Conservation (phyloP, 2,329 filamentous ascomycete genomes). For the Epichloe glyceriae region DNA sequence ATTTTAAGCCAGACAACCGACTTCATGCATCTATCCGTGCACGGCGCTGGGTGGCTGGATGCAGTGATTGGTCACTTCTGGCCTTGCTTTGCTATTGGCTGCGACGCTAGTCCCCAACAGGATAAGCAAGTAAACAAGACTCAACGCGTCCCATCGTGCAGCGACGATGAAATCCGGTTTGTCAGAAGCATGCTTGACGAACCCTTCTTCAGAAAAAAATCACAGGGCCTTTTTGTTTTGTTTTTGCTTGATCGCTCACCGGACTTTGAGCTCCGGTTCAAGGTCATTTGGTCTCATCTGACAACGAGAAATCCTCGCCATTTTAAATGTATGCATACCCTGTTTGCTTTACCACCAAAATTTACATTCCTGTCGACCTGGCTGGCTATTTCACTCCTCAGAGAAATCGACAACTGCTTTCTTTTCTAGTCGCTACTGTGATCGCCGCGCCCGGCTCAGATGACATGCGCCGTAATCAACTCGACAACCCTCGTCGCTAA, state of each 20-base stretch:
- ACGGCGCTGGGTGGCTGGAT: not conserved
- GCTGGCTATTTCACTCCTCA: not conserved
- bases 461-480: not conserved
- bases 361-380: not conserved
- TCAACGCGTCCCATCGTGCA: conserved; percentile 11
- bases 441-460: not conserved
- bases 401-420: not conserved
- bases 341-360: conserved; percentile 7
- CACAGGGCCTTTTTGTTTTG: no score
- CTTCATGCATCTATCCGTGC: conserved; percentile 6
- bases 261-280: not conserved
- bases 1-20: not conserved
- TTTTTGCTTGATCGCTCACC: no score
- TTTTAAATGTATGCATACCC: conserved; percentile 7
- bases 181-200: not conserved
- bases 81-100: not conserved
- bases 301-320: not conserved
- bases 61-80: not conserved
- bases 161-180: not conserved
- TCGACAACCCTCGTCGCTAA: not conserved
- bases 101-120: conserved; percentile 21
- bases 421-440: not conserved
- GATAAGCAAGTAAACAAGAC: conserved; percentile 31
- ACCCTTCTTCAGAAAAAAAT: not conserved
- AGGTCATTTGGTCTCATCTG: not conserved